Evolutionary conservation across 2,329 filamentous ascomycete species (phyloP).

Genomic region (Pseudogymnoascus sp.): DNA sequence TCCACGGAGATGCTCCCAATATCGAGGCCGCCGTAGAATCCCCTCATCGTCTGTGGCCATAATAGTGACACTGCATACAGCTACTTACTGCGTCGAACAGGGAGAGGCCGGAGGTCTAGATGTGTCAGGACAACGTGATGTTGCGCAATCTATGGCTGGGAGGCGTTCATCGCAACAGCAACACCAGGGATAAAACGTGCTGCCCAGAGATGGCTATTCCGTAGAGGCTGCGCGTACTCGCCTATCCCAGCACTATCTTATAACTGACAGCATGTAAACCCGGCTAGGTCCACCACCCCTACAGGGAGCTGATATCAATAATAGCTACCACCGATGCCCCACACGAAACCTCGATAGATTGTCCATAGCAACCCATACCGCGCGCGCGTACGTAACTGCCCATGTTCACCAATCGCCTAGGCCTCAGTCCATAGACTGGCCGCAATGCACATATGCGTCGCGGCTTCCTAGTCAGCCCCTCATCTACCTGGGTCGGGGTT

Average conservation of each 20-base stretch:
- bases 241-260: background rate
- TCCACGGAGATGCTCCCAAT: background rate
- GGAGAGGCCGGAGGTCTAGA: background rate
- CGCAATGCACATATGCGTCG: background rate
- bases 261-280: background rate
- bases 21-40: background rate
- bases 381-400: background rate
- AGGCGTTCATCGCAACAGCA: background rate
- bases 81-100: background rate
- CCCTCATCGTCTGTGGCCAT: background rate
- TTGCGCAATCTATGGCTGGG: background rate
- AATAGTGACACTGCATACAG: background rate
- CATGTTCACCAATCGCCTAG: background rate
- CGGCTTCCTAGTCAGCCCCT: background rate
- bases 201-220: background rate
- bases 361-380: background rate
- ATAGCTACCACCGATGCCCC: background rate
- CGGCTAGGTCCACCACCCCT: background rate
- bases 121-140: background rate
- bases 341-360: constrained; percentile 6
- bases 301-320: constrained; percentile 7
- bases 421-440: background rate
- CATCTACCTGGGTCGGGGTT: background rate
- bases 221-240: background rate
- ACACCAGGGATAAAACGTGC: constrained; percentile 3